phyloP scores from a whole-genome alignment of 2,329 filamentous ascomycete species.

The Monosporascus cannonballus region DNA sequence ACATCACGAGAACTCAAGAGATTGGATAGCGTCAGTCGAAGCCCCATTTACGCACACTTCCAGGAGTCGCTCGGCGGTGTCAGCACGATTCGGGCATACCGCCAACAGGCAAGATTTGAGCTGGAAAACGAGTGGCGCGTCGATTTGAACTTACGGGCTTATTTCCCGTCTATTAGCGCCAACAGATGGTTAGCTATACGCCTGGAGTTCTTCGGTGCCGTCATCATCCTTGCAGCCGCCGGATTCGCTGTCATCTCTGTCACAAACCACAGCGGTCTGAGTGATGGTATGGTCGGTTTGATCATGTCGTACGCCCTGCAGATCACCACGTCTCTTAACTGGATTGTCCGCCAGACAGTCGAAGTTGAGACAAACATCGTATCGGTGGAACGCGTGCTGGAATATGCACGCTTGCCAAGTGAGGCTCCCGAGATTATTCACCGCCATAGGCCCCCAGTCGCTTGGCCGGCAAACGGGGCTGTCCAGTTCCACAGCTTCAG shows the following conservation, averaged over 20 bases:
- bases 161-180: constrained; percentile 92
- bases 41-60: constrained; percentile 97
- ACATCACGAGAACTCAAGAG: constrained; percentile 96
- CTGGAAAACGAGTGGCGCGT: constrained; percentile 96
- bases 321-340: constrained; percentile 95
- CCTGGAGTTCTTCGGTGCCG: constrained; percentile 88
- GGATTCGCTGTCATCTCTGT: constrained; percentile 78
- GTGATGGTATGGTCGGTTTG: constrained; percentile 76
- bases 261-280: constrained; percentile 56
- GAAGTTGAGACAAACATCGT: constrained; percentile 99
- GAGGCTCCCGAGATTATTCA: constrained; percentile 93
- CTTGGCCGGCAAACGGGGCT: constrained; percentile 85
- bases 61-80: constrained; percentile 94
- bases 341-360: constrained; percentile 97
- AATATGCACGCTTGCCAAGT: constrained; percentile 85
- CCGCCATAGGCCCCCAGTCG: constrained; percentile 76
- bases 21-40: constrained; percentile 89
- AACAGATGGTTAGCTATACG: constrained; percentile 92
- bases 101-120: constrained; percentile 80
- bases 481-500: constrained; percentile 92
- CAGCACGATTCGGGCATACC: constrained; percentile 91
- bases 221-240: constrained; percentile 87
- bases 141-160: constrained; percentile 88
- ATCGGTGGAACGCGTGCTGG: constrained; percentile 92
- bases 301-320: constrained; percentile 96